Base-by-base conservation (phyloP, 257 asterid genomes). In the Plectranthus barbatus region DNA sequence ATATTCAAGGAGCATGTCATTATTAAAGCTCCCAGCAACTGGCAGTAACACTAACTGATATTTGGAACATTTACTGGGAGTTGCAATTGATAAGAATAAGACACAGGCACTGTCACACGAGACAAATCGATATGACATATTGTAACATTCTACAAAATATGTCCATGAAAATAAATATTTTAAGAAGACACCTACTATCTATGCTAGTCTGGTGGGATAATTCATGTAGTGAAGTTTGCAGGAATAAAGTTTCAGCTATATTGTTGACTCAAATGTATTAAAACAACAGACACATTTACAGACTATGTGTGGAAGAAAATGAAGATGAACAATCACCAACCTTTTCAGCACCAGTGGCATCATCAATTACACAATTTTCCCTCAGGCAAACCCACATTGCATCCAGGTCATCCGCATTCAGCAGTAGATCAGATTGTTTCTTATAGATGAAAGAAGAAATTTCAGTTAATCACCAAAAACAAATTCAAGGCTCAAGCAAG, bases 291-390 rank as follows among this genome's bases (percentile, higher is more conserved):
- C 36, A 42, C 39, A 20, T 50, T 40, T 23, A 50, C 36, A 9
- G 64, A 57, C 67, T 47, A 33, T n/a, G 42, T 14, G 41, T 40
- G 39, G 56, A 64, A 9, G 36, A 37, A 49, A 66, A 55, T 9
- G 14, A 24, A 24, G n/a, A 66, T 50, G 48, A 64, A 45, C 15
- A 60, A 71, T 36, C 37, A 51, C 73, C 14, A 31, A 90, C 99
- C 96, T 93, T 93, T 79, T 93, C 99, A 65, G 99, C 97, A 65
- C 99, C 95, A 66, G 95, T 93, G 72, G 96, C 96, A 86, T 93
- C 99, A 79, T 93, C 99, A 36, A 93, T 93, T 41, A 90, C 99
- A 23, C 99, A 93, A 80, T 93, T 93, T 81, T 90, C 99, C 59
- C 99, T 81, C 66, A 93, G 77, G 78, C 97, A 90, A 71, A 93